Evolutionary conservation across 2,329 filamentous ascomycete genomes (phyloP).

Genomic region (Pestalotiopsis sp.): DNA sequence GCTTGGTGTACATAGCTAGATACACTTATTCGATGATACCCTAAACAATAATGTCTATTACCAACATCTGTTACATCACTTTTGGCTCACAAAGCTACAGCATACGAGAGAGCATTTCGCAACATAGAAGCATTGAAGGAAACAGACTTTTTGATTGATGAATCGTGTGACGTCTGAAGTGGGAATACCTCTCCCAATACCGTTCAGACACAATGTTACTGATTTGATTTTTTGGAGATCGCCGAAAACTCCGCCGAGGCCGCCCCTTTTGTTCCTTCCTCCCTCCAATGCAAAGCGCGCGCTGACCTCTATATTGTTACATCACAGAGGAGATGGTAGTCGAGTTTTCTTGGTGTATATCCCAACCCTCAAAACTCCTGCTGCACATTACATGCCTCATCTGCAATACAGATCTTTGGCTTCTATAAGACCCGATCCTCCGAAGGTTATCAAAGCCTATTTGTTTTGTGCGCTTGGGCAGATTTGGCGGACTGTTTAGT

Average conservation of each 20-base stretch:
- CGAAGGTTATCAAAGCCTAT: background rate
- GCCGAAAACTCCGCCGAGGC: constrained; percentile 24
- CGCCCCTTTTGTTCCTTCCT: constrained; percentile 18
- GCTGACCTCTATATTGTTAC: constrained; percentile 25
- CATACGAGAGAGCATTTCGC: background rate
- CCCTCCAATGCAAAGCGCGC: constrained; percentile 21
- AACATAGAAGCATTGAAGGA: constrained; percentile 13
- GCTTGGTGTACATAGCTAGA: constrained; percentile 16
- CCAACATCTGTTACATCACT: constrained; percentile 8
- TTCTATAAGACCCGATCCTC: background rate
- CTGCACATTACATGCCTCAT: background rate
- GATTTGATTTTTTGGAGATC: constrained; percentile 7
- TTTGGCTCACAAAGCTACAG: background rate
- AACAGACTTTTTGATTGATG: constrained; percentile 22
- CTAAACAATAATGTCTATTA: constrained; percentile 28
- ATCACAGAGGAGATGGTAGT: constrained; percentile 19
- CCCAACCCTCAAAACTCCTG: background rate
- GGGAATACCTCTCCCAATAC: background rate
- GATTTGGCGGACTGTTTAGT: constrained; percentile 61
- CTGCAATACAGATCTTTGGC: background rate
- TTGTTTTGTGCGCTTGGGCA: background rate
- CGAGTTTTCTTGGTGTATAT: background rate
- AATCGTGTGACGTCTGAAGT: constrained; percentile 18
- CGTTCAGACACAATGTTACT: constrained; percentile 1
- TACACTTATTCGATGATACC: constrained; percentile 31